Conservation (phyloP, 306 rosid genomes). For the Alnus rubra region DNA sequence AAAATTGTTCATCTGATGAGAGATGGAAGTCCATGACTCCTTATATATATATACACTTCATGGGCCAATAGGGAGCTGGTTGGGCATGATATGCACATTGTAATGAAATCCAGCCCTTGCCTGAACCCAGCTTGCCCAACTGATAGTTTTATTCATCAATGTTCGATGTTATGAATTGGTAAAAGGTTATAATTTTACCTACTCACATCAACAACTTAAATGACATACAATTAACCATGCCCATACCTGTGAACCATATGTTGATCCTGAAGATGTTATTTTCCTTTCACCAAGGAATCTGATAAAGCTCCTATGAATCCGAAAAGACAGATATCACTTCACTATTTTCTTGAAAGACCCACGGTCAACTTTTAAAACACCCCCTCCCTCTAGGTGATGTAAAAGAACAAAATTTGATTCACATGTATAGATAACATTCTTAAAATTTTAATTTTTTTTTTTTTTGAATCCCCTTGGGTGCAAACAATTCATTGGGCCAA, state of each 20-base stretch:
- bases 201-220: background rate
- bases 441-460: too few species aligned
- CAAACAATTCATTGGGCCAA: too few species aligned
- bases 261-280: constrained; percentile 62
- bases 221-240: constrained; percentile 14
- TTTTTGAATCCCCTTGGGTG: too few species aligned
- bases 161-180: background rate
- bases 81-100: background rate
- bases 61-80: too few species aligned
- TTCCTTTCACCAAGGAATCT: constrained; percentile 79
- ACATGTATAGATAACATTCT: background rate
- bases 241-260: constrained; percentile 75
- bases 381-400: background rate
- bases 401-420: background rate
- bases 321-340: constrained; percentile 24
- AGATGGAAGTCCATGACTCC: background rate
- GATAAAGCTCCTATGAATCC: constrained; percentile 70
- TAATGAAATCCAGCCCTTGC: background rate
- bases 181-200: background rate
- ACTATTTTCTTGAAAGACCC: constrained; percentile 24
- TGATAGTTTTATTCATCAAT: background rate
- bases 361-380: background rate
- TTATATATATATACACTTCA: too few species aligned
- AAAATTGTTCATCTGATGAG: background rate
- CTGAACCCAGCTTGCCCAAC: background rate